Conservation (phyloP, 352 stramenopile species). For the Pseudoperonospora humuli region DNA sequence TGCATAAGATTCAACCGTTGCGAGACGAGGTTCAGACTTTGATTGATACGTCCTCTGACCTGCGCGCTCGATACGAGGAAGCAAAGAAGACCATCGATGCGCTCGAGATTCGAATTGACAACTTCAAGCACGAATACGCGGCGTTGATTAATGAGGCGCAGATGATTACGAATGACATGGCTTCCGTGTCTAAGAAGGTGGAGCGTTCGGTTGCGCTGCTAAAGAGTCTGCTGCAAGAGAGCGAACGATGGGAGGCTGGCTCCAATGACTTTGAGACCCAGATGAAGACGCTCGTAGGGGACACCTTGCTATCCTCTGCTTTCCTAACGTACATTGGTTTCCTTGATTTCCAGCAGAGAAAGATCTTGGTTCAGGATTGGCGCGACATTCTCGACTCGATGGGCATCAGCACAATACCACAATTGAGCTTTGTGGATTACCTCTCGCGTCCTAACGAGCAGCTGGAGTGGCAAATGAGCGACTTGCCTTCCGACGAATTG, state of each 20-base stretch:
- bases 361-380: constrained; percentile 93
- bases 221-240: constrained; percentile 96
- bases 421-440: constrained; percentile 93
- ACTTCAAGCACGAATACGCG: constrained; percentile 99
- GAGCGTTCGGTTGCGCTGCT: constrained; percentile 95
- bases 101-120: constrained; percentile 94
- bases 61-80: constrained; percentile 89
- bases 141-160: constrained; percentile 96
- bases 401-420: constrained; percentile 75
- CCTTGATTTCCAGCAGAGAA: constrained; percentile 96
- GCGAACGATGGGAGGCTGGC: constrained; percentile 95
- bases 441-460: constrained; percentile 93
- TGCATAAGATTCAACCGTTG: constrained; percentile 97
- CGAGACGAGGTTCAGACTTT: constrained; percentile 96
- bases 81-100: constrained; percentile 90
- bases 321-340: constrained; percentile 99
- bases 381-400: constrained; percentile 91
- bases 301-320: constrained; percentile 92
- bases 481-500: constrained; percentile 94
- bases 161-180: constrained; percentile 97
- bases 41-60: constrained; percentile 89
- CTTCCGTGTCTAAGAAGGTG: constrained; percentile 95
- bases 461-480: constrained; percentile 92
- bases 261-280: constrained; percentile 95
- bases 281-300: constrained; percentile 95